Conservation (phyloP, 2,329 filamentous ascomycete species). For the Colletotrichum gloeosporioides region DNA sequence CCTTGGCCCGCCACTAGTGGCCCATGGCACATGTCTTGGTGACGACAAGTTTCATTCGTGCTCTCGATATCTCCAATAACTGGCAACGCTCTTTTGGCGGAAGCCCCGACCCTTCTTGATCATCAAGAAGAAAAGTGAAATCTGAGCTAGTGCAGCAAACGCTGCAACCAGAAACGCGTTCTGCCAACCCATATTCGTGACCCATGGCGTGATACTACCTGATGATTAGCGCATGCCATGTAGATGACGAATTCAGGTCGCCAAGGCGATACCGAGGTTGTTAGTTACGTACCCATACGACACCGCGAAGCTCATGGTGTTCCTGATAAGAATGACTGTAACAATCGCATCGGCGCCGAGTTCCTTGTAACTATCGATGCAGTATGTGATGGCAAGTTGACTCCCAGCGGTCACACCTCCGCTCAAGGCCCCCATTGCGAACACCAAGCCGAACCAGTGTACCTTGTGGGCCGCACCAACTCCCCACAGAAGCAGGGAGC, state of each 20-base stretch:
- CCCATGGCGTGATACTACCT: constrained; percentile 6
- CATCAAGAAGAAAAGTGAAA: not conserved
- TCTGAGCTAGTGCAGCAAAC: not conserved
- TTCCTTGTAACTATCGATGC: constrained; percentile 46
- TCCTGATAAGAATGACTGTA: constrained; percentile 43
- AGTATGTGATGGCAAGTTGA: constrained; percentile 42
- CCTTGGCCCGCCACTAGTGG: not conserved
- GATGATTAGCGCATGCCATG: not conserved
- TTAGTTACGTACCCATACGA: constrained; percentile 38
- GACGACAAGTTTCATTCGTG: not conserved
- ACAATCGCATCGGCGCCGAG: constrained; percentile 44
- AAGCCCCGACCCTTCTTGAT: not conserved
- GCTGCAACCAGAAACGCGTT: constrained; percentile 1
- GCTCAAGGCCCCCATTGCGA: constrained; percentile 42
- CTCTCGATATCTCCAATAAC: not conserved
- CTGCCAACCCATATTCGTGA: not conserved
- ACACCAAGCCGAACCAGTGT: constrained; percentile 47
- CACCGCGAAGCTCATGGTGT: constrained; percentile 41
- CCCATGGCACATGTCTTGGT: not conserved
- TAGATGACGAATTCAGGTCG: not conserved
- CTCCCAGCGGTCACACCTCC: constrained; percentile 39
- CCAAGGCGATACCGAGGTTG: not conserved
- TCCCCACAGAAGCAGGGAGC: constrained; percentile 29
- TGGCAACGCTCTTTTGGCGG: not conserved
- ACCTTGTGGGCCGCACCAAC: constrained; percentile 38